Percentiles rank a stretch among this genome's conserved stretches.
Conservation (phyloP, 1,284 basidiomycete genomes). For the Moniliophthora roreri region DNA sequence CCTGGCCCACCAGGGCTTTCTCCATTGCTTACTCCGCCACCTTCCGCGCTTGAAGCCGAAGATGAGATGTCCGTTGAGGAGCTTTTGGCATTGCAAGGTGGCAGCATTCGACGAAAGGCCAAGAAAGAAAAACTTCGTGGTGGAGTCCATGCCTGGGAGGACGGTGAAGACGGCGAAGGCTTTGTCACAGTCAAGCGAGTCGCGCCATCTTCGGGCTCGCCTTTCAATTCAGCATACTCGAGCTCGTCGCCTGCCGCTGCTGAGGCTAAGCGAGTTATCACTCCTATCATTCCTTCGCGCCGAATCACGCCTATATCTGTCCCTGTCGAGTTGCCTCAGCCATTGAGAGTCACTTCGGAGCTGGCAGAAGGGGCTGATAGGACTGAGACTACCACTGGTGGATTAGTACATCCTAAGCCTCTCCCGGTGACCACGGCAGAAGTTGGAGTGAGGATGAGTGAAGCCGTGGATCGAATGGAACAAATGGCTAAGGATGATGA, state of each 20-base stretch:
- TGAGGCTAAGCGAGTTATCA: neutral
- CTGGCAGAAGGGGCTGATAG: neutral
- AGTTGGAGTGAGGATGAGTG: neutral
- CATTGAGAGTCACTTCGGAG: neutral
- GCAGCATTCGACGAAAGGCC: constrained; percentile 1
- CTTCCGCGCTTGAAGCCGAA: constrained; percentile 14
- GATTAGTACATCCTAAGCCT: constrained; percentile 10
- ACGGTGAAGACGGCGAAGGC: constrained; percentile 25
- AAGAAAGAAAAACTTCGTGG: constrained; percentile 5
- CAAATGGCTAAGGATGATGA: neutral
- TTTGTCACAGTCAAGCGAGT: constrained; percentile 35
- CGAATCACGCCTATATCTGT: neutral
- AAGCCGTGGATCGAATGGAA: neutral
- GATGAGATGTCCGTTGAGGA: constrained; percentile 50
- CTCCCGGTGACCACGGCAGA: neutral
- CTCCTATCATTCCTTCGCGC: neutral
- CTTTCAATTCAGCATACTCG: neutral
- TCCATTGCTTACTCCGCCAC: constrained; percentile 1
- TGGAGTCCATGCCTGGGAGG: constrained; percentile 44
- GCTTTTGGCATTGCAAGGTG: constrained; percentile 36
- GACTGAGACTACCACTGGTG: neutral
- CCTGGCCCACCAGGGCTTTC: constrained; percentile 11
- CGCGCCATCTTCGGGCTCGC: neutral
- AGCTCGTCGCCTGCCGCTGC: neutral
- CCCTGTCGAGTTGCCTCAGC: neutral